A percentile compares a stretch with the other conserved stretches of the same genome.
These are phyloP conservation scores for Lactuca saligna DNA, from an alignment of 129 eudicot genomes.

Conservation along the genomic window DNA sequence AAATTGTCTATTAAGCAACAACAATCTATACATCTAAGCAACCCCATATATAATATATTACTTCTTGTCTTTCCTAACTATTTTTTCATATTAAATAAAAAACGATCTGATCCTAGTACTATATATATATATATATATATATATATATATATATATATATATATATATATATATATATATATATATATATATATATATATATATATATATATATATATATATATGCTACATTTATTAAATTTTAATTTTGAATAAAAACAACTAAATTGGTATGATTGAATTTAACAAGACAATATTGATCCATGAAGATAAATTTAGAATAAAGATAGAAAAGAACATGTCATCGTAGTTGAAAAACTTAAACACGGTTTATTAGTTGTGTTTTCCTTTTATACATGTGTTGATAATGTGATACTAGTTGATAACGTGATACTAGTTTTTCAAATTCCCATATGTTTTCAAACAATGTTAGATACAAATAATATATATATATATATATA, in stretches of 20 bases:
- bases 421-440: too few relatives aligned
- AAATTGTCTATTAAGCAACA: constrained; percentile 7
- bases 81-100: neutral
- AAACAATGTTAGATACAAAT: too few relatives aligned
- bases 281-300: neutral
- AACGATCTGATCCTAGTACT: too few relatives aligned
- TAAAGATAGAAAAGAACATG: neutral
- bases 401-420: too few relatives aligned
- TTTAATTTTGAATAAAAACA: neutral
- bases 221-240: neutral
- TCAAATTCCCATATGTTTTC: too few relatives aligned
- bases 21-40: constrained; percentile 16
- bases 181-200: too few relatives aligned
- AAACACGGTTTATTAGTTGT: neutral
- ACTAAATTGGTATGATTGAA: neutral
- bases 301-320: neutral
- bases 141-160: too few relatives aligned
- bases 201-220: neutral
- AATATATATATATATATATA: too few relatives aligned
- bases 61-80: neutral
- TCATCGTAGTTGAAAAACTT: neutral
- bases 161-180: too few relatives aligned
- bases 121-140: neutral
- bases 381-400: neutral
- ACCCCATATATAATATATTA: neutral